Evolutionary conservation across 768 basidiomycete genomes (phyloP).

Genomic region (Chlorophyllum brunneum): DNA sequence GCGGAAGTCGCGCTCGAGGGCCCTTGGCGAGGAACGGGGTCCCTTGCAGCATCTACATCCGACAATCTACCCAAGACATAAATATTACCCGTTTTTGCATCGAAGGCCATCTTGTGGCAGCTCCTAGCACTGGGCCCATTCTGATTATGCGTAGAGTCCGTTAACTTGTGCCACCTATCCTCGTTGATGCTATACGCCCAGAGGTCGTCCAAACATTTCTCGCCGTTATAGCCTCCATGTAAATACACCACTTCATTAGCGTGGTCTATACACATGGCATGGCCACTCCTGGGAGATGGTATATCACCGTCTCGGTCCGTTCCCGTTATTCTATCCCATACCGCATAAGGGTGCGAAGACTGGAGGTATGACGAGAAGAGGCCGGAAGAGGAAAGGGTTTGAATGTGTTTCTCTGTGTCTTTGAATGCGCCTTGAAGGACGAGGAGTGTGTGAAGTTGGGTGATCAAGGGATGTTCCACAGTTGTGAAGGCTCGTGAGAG

Average conservation of each 20-base stretch:
- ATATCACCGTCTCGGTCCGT: constrained; percentile 63
- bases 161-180: constrained; percentile 60
- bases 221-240: constrained; percentile 78
- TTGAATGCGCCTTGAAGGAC: constrained; percentile 68
- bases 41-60: constrained; percentile 42
- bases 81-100: constrained; percentile 62
- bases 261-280: constrained; percentile 78
- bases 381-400: constrained; percentile 43
- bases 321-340: constrained; percentile 58
- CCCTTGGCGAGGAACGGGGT: background rate
- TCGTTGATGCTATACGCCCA: constrained; percentile 66
- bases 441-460: constrained; percentile 56
- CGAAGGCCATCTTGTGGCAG: constrained; percentile 83
- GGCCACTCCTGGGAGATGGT: constrained; percentile 69
- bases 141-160: constrained; percentile 49
- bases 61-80: constrained; percentile 70
- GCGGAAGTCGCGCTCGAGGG: background rate
- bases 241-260: constrained; percentile 63
- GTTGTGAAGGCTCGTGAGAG: constrained; percentile 50
- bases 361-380: constrained; percentile 63
- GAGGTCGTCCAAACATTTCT: constrained; percentile 71
- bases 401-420: constrained; percentile 51
- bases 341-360: constrained; percentile 52
- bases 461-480: constrained; percentile 69
- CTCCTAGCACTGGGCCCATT: constrained; percentile 70